Base-by-base conservation (phyloP, 2,329 filamentous ascomycete species). In the Sclerotinia spermophila region DNA sequence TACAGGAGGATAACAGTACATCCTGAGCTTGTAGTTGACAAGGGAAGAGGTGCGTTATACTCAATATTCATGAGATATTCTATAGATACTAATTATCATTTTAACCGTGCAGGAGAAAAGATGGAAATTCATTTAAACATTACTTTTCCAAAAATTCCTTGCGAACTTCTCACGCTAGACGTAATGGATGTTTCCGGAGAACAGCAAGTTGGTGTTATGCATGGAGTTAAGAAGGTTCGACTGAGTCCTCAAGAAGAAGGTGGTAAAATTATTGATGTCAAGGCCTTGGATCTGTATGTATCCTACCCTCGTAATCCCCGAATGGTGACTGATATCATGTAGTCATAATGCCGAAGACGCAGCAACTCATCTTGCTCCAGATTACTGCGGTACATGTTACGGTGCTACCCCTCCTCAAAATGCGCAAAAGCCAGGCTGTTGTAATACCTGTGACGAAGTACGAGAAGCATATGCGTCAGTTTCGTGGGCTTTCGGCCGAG, bases 101-200 rank as follows among this genome's bases (percentile, higher is more conserved):
- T 66, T 56, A 38, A 38, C 35, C 42, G 40, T 67, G n/a, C 76
- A 93, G 92, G 93, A 81, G 94, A 99, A 85, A 93, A 95, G 82
- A 98, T 99, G 95, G 96, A 98, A 81, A 99, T 99, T 75, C 94
- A 97, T 81, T 87, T 99, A 82, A 99, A 99, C 84, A 90, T 99
- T 72, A 96, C 93, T 61, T 99, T 99, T 80, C 96, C 96, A 15
- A 90, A 90, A 73, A 87, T 99, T 76, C 96, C 96, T 15, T 99
- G 96, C 83, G 95, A 98, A 82, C 89, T 99, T 67, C 85, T 98
- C 75, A 97, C 96, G 19, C 90, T 99, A 77, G 96, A 99, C 81
- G 95, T 99, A 70, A 99, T 99, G 96, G 96, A 99, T 82, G 95
- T 98, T 38, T 97, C 94, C 33, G 96, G 96, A 74, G 96, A 99